phyloP scores from a whole-genome alignment of 371 early-diverging fungal species.

The Mucor circinelloides region DNA sequence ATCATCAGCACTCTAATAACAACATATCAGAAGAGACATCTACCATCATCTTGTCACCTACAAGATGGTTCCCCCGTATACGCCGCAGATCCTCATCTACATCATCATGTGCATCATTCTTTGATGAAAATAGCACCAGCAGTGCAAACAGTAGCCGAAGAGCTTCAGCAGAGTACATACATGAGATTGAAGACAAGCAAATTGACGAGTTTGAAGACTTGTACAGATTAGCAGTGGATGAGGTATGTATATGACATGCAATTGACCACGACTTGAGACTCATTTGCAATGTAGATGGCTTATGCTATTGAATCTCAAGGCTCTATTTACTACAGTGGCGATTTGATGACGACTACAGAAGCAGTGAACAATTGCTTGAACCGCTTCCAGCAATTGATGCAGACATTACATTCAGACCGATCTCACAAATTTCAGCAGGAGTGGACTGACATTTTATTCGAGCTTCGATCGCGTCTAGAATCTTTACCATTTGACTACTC shows the following conservation, averaged over 20 bases:
- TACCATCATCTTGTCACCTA: constrained; percentile 9
- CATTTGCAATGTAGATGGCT: constrained; percentile 3
- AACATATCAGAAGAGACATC: constrained; percentile 1
- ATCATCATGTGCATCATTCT: constrained; percentile 3
- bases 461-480: constrained; percentile 25
- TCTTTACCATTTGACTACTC: constrained; percentile 14
- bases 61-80: constrained; percentile 32
- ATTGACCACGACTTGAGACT: background rate
- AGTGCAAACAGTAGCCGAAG: background rate
- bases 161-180: background rate
- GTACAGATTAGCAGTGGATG: constrained; percentile 23
- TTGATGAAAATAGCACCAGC: background rate
- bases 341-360: constrained; percentile 21
- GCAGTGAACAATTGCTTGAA: constrained; percentile 27
- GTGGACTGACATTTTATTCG: constrained; percentile 28
- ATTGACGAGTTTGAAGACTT: constrained; percentile 15
- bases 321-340: constrained; percentile 34
- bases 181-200: constrained; percentile 13
- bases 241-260: constrained; percentile 12
- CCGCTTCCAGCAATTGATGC: constrained; percentile 17
- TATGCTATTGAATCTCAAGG: constrained; percentile 36
- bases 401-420: constrained; percentile 14
- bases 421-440: constrained; percentile 24
- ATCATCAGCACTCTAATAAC: background rate
- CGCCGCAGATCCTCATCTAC: constrained; percentile 24